Evolutionary conservation across 352 stramenopile genomes (phyloP), one percentile per base, ranked within the genome.

Genomic region (Globisporangium carolinianum): DNA sequence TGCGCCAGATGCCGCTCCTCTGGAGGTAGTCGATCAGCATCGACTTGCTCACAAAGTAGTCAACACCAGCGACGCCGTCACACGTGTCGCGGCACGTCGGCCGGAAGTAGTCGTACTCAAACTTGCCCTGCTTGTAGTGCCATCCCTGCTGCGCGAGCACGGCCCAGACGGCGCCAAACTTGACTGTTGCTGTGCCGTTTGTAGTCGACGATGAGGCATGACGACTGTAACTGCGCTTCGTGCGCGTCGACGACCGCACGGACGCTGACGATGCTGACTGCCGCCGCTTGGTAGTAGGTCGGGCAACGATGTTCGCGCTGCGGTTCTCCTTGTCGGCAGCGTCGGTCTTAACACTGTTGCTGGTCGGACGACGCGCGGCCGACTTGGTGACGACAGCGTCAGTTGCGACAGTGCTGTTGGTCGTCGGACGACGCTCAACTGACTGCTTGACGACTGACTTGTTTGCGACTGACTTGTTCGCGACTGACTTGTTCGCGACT

Each of bases 31-130:
- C 68, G 18, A 75, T 67, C 46, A 89, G 57, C 18, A 69, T 14
- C 0, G 60, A 56, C 41, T 73, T 71, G 5, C 56, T 78, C 36
- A 55, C 61, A 49, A 89, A 91, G 63, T 79, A 89, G 58, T 89
- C 79, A 10, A 74, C 57, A 35, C 65, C 66, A 46, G 52, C 52
- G 9, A 65, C 37, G 5, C 71, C 73, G 11, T 86, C 68, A 12
- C 58, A 62, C n/a, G 56, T 39, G 8, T 63, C 69, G 2, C 63
- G 55, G n/a, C 68, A 83, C 47, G 72, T 62, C 6, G 81, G 81
- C 55, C 73, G 86, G 64, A 87, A 87, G 67, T 86, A 91, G 52
- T 88, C 76, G 51, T 79, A 91, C 17, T 75, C 79, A 5, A 89
- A 65, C 6, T n/a, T 49, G 5, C 75, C 59, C 51, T 39, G 35